These are phyloP conservation scores for Rhododendron vialii DNA, from an alignment of 148 eudicot genomes.

Conservation along the genomic window DNA sequence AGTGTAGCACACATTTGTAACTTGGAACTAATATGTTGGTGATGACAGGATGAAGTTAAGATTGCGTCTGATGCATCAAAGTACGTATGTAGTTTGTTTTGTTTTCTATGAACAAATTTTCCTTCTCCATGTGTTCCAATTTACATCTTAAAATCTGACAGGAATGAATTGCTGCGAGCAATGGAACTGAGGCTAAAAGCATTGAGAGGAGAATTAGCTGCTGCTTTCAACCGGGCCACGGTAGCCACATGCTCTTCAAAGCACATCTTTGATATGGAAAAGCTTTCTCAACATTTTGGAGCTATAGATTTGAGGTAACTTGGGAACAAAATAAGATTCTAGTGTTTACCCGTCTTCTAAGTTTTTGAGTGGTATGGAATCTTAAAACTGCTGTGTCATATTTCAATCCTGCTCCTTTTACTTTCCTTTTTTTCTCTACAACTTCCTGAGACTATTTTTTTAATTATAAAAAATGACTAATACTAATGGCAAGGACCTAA, in stretches of 20 bases:
- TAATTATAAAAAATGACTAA: not conserved
- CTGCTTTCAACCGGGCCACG: conserved; percentile 64
- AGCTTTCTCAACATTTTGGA: conserved; percentile 66
- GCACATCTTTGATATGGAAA: conserved; percentile 49
- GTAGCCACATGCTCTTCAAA: conserved; percentile 39
- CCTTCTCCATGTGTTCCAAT: conserved; percentile 16
- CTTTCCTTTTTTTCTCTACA: not conserved
- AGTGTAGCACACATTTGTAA: not conserved
- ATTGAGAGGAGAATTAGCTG: conserved; percentile 56
- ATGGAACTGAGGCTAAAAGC: conserved; percentile 78
- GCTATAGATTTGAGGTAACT: conserved; percentile 57
- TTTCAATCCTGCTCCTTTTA: not conserved
- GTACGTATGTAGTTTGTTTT: conserved; percentile 34
- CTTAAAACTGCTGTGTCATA: not conserved
- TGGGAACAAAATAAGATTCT: not conserved
- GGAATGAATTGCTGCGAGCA: conserved; percentile 90
- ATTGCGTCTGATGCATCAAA: conserved; percentile 72
- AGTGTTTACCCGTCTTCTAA: not conserved
- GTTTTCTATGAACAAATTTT: not conserved
- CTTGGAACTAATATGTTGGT: conserved; percentile 18
- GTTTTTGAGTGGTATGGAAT: not conserved
- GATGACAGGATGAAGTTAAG: conserved; percentile 48
- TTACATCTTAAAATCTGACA: conserved; percentile 25
- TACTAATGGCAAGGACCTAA: not conserved
- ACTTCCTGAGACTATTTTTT: not conserved